A percentile compares a stretch with the other conserved stretches of the same genome.
Evolutionary conservation across 2,329 filamentous ascomycete species (phyloP).

Genomic region (Colletotrichum plurivorum): DNA sequence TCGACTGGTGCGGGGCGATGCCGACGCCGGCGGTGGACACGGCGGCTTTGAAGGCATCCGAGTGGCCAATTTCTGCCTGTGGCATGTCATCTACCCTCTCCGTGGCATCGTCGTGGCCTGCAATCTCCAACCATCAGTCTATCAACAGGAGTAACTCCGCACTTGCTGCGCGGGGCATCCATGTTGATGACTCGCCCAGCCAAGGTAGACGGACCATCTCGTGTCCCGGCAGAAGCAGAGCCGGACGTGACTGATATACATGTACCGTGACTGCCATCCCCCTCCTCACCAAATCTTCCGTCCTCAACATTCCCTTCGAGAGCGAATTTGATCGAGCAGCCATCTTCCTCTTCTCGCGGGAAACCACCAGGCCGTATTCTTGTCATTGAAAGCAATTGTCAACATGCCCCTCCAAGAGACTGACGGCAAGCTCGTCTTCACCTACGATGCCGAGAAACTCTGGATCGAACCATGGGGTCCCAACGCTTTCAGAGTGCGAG

Average conservation of each 20-base stretch:
- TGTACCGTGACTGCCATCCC: no score
- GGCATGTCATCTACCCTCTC: conserved; percentile 18
- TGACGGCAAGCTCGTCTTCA: conserved; percentile 40
- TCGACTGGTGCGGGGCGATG: conserved; percentile 24
- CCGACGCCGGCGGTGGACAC: conserved; percentile 13
- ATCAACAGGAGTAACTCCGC: conserved; percentile 38
- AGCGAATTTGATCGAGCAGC: background rate
- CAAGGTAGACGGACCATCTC: background rate
- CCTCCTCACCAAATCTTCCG: background rate
- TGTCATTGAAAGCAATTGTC: background rate
- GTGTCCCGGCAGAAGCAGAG: background rate
- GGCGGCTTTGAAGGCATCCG: conserved; percentile 32
- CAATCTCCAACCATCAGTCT: conserved; percentile 16
- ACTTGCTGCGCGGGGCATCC: background rate
- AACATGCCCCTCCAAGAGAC: conserved; percentile 26
- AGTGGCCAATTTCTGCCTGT: conserved; percentile 25
- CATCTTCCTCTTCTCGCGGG: no score
- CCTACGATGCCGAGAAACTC: conserved; percentile 60
- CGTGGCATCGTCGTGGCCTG: conserved; percentile 24
- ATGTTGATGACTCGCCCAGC: background rate
- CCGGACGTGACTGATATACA: background rate
- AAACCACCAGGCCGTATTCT: background rate
- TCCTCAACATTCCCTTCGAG: background rate
- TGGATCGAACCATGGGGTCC: conserved; percentile 65
- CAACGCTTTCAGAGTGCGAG: conserved; percentile 62